Evolutionary conservation across 768 basidiomycete species (phyloP).

Genomic region (Clitopilus passeckerianus): DNA sequence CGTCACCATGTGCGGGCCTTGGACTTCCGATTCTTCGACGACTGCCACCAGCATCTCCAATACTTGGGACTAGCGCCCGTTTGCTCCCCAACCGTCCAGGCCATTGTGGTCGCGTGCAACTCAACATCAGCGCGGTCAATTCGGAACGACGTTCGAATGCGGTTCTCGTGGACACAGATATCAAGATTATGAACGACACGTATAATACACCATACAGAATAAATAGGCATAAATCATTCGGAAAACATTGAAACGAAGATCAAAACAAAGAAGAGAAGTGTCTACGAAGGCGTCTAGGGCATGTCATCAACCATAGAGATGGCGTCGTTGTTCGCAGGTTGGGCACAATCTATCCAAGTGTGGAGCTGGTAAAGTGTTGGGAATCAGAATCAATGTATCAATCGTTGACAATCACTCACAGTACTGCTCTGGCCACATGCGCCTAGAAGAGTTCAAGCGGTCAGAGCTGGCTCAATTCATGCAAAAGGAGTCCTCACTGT

Average conservation of each 20-base stretch:
- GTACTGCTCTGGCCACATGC: conserved; percentile 18
- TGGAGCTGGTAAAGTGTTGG: not conserved
- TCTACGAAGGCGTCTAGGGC: not conserved
- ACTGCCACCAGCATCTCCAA: not conserved
- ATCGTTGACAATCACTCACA: conserved; percentile 9
- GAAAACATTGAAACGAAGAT: not conserved
- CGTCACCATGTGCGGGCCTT: not conserved
- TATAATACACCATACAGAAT: not conserved
- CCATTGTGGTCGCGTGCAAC: too few species aligned
- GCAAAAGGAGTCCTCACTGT: not conserved
- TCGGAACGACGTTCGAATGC: too few species aligned
- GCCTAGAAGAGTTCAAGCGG: conserved; percentile 10
- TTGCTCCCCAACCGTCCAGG: too few species aligned
- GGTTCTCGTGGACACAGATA: too few species aligned
- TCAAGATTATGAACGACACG: too few species aligned
- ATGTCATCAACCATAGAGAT: not conserved
- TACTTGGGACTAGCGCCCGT: too few species aligned
- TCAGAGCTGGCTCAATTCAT: not conserved
- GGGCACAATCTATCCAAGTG: not conserved
- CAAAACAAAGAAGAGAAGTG: not conserved
- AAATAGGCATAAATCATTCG: not conserved
- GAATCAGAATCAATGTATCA: not conserved
- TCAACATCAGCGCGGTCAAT: too few species aligned
- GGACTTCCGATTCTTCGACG: not conserved
- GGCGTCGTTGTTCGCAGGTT: not conserved